phyloP scores from a whole-genome alignment of 768 basidiomycete species.

The Lentinula detonsa region DNA sequence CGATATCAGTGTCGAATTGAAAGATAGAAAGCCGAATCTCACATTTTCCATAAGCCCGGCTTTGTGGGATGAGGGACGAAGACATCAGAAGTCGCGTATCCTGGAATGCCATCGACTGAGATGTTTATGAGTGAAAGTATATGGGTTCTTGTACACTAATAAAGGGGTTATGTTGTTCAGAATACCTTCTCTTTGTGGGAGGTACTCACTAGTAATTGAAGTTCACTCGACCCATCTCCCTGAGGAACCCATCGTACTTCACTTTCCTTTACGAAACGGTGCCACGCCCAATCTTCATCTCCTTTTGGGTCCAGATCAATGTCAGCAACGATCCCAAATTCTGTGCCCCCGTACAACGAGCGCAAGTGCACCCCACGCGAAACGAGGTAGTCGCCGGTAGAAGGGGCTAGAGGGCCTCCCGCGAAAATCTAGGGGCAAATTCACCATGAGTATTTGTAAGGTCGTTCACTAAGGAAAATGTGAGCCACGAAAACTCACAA shows the following conservation, averaged over 20 bases:
- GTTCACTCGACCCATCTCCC: constrained; percentile 4
- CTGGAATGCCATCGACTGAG: constrained; percentile 24
- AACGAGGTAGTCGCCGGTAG: neutral
- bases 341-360: neutral
- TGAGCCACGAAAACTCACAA: constrained; percentile 13
- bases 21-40: neutral
- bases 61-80: constrained; percentile 38
- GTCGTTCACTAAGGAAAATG: too few species aligned
- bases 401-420: constrained; percentile 3
- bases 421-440: neutral
- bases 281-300: constrained; percentile 14
- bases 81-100: constrained; percentile 38
- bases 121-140: constrained; percentile 17
- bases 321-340: constrained; percentile 7
- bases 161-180: too few species aligned
- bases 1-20: constrained; percentile 21
- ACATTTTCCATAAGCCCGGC: constrained; percentile 23
- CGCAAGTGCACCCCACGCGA: constrained; percentile 3
- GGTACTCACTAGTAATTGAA: constrained; percentile 4
- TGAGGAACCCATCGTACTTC: constrained; percentile 5
- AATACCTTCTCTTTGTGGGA: too few species aligned
- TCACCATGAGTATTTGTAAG: too few species aligned
- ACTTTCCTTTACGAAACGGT: neutral
- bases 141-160: constrained; percentile 11
- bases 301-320: constrained; percentile 2